Percentiles rank a stretch among this genome's conserved stretches.
Evolutionary conservation across 495 filamentous ascomycete genomes (phyloP).

Genomic region (Corynascus novoguineensis): DNA sequence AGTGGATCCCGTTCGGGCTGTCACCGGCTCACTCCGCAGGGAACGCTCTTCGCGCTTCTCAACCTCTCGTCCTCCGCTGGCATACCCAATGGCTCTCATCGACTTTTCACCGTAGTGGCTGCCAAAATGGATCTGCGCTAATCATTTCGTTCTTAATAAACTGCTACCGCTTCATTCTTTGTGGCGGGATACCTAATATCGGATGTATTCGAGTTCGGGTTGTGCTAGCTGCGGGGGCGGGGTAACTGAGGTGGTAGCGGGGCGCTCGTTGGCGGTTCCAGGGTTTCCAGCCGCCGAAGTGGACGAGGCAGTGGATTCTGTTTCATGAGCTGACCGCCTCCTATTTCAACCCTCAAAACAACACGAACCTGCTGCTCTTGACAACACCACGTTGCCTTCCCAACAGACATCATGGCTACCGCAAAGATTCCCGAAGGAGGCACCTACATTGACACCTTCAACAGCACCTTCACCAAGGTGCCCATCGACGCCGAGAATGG

Average conservation of each 20-base stretch:
- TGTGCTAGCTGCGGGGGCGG: neutral
- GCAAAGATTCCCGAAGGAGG: slow-evolving; percentile 52
- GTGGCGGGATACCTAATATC: too few species aligned
- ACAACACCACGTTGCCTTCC: neutral
- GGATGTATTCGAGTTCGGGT: too few species aligned
- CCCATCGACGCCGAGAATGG: slow-evolving; percentile 64
- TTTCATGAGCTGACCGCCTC: slow-evolving; percentile 1
- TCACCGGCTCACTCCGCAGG: too few species aligned
- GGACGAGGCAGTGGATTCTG: neutral
- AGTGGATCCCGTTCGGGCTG: neutral
- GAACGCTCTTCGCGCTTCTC: too few species aligned
- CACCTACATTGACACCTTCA: slow-evolving; percentile 80
- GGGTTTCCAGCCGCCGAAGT: neutral
- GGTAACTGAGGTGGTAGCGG: neutral
- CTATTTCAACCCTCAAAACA: slow-evolving; percentile 4
- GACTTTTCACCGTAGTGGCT: too few species aligned
- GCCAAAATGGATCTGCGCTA: too few species aligned
- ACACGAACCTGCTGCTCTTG: neutral
- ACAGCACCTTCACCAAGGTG: slow-evolving; percentile 76
- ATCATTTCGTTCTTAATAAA: too few species aligned
- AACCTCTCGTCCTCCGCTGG: too few species aligned
- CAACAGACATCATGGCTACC: slow-evolving; percentile 33
- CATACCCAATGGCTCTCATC: too few species aligned
- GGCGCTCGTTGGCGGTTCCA: neutral
- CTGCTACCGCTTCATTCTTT: too few species aligned